These are phyloP conservation scores for Polymyxa betae DNA, from an alignment of 208 protist genomes.

Conservation along the genomic window DNA sequence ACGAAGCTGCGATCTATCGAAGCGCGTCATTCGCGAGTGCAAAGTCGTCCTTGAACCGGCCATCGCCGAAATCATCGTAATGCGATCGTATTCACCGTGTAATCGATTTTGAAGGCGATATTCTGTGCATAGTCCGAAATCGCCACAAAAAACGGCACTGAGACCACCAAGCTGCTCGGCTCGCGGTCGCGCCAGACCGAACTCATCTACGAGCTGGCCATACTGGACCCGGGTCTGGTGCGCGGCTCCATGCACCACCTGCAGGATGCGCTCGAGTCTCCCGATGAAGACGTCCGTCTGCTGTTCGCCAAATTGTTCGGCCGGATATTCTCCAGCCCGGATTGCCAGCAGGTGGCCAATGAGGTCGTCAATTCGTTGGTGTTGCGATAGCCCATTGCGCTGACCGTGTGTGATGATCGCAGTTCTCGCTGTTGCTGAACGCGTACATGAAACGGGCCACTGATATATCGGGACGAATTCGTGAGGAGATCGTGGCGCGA, in stretches of 20 bases:
- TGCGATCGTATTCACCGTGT: neutral
- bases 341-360: neutral
- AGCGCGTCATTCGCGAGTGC: slow-evolving; percentile 38
- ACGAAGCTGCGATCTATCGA: neutral
- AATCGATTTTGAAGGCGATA: neutral
- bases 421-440: slow-evolving; percentile 47
- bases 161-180: neutral
- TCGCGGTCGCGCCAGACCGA: neutral
- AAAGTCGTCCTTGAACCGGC: neutral
- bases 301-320: slow-evolving; percentile 41
- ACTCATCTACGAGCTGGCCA: neutral
- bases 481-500: neutral
- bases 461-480: neutral
- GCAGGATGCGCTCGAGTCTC: slow-evolving; percentile 21
- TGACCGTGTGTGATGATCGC: neutral
- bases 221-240: neutral
- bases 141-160: neutral
- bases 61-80: neutral
- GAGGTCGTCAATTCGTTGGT: too few species aligned
- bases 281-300: neutral
- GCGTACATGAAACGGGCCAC: slow-evolving; percentile 27
- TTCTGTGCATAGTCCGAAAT: neutral
- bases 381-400: neutral
- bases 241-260: neutral
- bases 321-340: neutral